These are phyloP conservation scores for Phytopythium delawarense DNA, from an alignment of 352 stramenopile species.

Conservation along the genomic window DNA sequence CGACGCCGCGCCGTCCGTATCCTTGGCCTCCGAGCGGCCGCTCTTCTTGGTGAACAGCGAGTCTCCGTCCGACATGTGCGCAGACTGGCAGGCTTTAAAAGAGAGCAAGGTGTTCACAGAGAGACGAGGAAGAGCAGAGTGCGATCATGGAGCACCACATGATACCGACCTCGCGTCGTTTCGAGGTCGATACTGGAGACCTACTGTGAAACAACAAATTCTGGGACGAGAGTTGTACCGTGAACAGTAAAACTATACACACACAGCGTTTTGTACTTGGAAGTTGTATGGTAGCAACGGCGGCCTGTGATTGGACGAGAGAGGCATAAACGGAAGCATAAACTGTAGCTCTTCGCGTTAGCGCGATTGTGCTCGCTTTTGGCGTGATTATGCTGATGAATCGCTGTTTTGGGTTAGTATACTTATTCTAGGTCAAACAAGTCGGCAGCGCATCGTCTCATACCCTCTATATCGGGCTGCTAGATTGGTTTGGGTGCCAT, in stretches of 20 bases:
- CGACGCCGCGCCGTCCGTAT: background rate
- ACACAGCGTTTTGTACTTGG: background rate
- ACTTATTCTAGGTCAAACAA: background rate
- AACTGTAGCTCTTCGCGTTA: background rate
- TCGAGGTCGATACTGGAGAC: too few relatives aligned
- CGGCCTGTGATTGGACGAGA: background rate
- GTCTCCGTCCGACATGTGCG: constrained; percentile 5
- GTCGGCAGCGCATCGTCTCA: background rate
- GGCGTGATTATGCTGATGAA: background rate
- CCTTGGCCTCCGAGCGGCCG: constrained; percentile 4
- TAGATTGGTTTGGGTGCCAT: background rate
- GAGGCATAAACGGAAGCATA: background rate
- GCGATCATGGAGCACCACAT: background rate
- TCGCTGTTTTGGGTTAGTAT: background rate
- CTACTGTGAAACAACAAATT: too few relatives aligned
- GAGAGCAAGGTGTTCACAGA: background rate
- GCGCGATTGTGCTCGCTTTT: constrained; percentile 1
- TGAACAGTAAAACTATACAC: too few relatives aligned
- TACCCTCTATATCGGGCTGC: background rate
- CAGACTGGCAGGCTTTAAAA: too few relatives aligned
- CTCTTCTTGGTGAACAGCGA: constrained; percentile 9
- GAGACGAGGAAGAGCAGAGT: background rate
- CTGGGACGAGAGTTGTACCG: too few relatives aligned
- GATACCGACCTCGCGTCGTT: too few relatives aligned
- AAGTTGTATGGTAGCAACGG: background rate